phyloP scores from a whole-genome alignment of 1,139 yeast species.

The Yamadazyma dendronema region DNA sequence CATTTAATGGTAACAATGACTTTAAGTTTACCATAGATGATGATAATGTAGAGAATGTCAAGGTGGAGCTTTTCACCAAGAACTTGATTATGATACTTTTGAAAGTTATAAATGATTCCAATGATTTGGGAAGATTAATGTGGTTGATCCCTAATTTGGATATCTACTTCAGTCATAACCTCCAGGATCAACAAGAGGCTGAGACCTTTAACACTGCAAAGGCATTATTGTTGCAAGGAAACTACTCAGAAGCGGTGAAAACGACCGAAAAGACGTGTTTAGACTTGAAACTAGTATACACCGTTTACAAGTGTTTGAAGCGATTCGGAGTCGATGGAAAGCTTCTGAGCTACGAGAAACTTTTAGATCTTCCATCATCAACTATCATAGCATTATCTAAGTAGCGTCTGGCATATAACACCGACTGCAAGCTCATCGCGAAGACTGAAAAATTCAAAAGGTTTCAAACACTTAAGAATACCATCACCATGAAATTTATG shows the following conservation, averaged over 20 bases:
- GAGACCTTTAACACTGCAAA: too few species aligned
- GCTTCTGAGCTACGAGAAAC: conserved; percentile 18
- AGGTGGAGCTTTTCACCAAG: conserved; percentile 22
- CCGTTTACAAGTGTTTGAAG: conserved; percentile 17
- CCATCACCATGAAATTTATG: conserved; percentile 71
- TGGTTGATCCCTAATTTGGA: conserved; percentile 43
- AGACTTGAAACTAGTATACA: conserved; percentile 10
- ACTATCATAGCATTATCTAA: neutral
- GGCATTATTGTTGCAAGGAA: neutral
- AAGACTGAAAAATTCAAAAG: neutral
- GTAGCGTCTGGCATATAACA: neutral
- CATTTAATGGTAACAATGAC: conserved; percentile 12
- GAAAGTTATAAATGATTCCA: conserved; percentile 24
- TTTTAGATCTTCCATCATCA: neutral
- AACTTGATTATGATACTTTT: conserved; percentile 26
- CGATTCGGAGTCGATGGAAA: conserved; percentile 28
- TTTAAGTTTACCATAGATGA: conserved; percentile 11
- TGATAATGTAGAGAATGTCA: conserved; percentile 8
- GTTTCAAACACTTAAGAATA: neutral
- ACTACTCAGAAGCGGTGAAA: neutral
- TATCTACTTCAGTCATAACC: conserved; percentile 18
- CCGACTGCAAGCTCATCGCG: conserved; percentile 10
- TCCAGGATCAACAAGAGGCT: too few species aligned
- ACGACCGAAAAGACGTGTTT: neutral
- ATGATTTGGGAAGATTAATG: conserved; percentile 37